Base-by-base conservation (phyloP, 1,284 basidiomycete species). In the Trametes sp. region DNA sequence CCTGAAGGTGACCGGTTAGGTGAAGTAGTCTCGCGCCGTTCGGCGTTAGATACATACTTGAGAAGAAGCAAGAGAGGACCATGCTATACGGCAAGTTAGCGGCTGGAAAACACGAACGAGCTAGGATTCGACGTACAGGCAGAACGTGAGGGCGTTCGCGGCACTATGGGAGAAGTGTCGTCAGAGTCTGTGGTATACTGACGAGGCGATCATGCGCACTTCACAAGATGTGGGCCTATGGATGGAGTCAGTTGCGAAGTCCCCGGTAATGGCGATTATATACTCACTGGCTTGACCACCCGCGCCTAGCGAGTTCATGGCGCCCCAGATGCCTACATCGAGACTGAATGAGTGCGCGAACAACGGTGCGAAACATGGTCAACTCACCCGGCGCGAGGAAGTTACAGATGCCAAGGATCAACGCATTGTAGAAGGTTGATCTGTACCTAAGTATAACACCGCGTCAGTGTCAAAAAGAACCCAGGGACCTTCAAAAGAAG, bases 371-470 rank as follows among this genome's bases (percentile, higher is more conserved):
- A n/a, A 3, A 38, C 4, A 28, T 4, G 26, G 14, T 16, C 41
- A 21, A 49, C 35, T n/a, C 50, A 60, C 59, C 59, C 26, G 59
- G 59, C 33, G 59, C 59, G 36, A 60, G 59, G 52, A 60, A 60
- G 36, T 60, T 60, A 52, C 52, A 54, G 7, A 60, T 41, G 53
- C 59, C 59, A 23, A 60, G 52, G 45, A 60, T 42, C 52, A 60
- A 41, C 59, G 59, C 59, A 49, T 60, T 60, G 28, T 60, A 60
- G 23, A 60, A 60, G 45, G 59, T 60, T n/a, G 59, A 54, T 50
- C 52, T 54, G 29, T 60, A 60, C 59, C 59, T 60, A 42, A n/a
- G 14, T 3, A n/a, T 14, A 24, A 3, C 24, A 28, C 26, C 24
- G 26, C 21, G 24, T 36, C 45, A 42, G 14, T 13, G 8, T 14